Percentiles rank a stretch among this genome's conserved stretches.
phyloP scores from a whole-genome alignment of 2,329 filamentous ascomycete species.

The Monosporascus sp. region DNA sequence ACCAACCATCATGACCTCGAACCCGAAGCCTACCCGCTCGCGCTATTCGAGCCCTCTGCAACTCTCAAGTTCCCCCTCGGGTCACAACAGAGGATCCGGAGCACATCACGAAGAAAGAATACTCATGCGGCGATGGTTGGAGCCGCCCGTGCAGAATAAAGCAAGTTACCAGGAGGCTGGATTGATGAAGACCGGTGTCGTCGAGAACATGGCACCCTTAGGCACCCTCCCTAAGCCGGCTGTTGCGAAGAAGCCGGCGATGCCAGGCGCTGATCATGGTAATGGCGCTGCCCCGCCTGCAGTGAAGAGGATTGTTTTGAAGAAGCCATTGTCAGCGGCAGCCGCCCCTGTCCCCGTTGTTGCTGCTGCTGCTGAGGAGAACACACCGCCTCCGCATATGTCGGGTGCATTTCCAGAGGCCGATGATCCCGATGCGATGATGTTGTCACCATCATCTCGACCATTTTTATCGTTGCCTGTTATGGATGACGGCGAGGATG shows the following conservation, averaged over 20 bases:
- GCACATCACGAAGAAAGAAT: constrained; percentile 35
- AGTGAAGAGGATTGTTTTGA: constrained; percentile 25
- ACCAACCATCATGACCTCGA: constrained; percentile 17
- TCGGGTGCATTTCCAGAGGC: constrained; percentile 13
- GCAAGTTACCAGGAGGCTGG: constrained; percentile 76
- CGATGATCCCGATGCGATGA: constrained; percentile 6
- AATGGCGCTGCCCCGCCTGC: constrained; percentile 9
- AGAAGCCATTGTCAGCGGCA: constrained; percentile 27
- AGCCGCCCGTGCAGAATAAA: constrained; percentile 52
- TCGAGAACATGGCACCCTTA: constrained; percentile 79
- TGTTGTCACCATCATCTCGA: constrained; percentile 17
- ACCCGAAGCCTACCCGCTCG: constrained; percentile 35
- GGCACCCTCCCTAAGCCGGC: constrained; percentile 64
- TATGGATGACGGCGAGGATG: constrained; percentile 33
- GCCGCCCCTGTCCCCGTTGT: constrained; percentile 13
- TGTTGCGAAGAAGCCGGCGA: constrained; percentile 49
- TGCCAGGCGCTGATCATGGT: not conserved
- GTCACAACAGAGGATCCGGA: constrained; percentile 13
- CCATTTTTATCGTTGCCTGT: constrained; percentile 12
- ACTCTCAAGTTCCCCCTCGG: constrained; percentile 30
- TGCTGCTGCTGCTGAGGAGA: constrained; percentile 9
- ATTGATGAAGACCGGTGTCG: constrained; percentile 66
- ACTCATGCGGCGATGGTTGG: constrained; percentile 54
- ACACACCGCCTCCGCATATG: constrained; percentile 11
- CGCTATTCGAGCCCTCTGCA: constrained; percentile 49